Conservation (phyloP, 1,139 yeast species). For the Candida dubliniensis region DNA sequence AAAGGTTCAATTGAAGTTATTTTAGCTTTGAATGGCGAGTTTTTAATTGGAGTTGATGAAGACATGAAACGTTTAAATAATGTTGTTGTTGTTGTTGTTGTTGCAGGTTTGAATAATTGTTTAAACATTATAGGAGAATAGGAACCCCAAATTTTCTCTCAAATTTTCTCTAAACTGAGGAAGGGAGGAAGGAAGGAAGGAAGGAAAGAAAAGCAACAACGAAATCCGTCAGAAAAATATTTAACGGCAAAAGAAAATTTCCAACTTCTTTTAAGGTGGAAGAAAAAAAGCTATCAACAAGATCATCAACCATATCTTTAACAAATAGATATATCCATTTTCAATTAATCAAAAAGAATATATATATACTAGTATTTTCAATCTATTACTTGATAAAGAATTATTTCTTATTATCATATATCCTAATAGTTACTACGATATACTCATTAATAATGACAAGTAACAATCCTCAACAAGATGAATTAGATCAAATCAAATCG, state of each 20-base stretch:
- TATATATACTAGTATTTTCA: too few species aligned
- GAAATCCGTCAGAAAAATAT: too few species aligned
- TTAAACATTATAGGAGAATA: conserved; percentile 3
- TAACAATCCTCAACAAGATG: conserved; percentile 31
- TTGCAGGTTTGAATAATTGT: neutral
- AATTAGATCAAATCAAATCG: conserved; percentile 53
- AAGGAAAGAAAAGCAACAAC: conserved; percentile 1
- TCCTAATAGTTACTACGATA: neutral
- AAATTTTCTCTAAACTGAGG: too few species aligned
- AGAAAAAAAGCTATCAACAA: too few species aligned
- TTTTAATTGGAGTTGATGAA: conserved; percentile 15
- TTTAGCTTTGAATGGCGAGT: conserved; percentile 39
- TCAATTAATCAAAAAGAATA: too few species aligned
- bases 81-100: conserved; percentile 5
- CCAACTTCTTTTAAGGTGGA: too few species aligned
- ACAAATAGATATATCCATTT: too few species aligned
- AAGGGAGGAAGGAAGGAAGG: neutral
- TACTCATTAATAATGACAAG: too few species aligned
- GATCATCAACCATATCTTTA: too few species aligned
- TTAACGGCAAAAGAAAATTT: too few species aligned
- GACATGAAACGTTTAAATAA: conserved; percentile 16
- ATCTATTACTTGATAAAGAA: too few species aligned
- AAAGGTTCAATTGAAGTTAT: conserved; percentile 32
- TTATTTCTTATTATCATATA: neutral
- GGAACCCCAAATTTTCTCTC: neutral